Evolutionary conservation across 2,329 filamentous ascomycete genomes (phyloP), one percentile per base, ranked within the genome.

Genomic region (Phialocephala subalpina): DNA sequence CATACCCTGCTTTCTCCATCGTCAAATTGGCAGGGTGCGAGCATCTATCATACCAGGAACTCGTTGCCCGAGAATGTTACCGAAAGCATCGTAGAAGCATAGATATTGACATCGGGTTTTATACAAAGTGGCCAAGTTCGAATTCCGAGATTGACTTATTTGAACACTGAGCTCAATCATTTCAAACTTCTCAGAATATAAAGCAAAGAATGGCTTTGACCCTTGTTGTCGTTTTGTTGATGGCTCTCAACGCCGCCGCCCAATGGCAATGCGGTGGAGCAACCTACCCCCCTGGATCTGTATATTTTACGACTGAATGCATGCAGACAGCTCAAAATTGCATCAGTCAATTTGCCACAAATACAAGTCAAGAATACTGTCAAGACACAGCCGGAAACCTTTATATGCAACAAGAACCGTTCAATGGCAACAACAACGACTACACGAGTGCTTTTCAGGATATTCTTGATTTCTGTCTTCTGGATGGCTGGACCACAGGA

Each of bases 221-320:
- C 20, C 47, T 52, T 27, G n/a, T 52, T 52, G 47, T 52, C 27
- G 47, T 52, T 52, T 52, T 52, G 47, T 52, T 52, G 47, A 52
- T 52, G 47, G 22, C 22, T 47, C 42, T 47, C 42, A 47, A 18
- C 42, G 22, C 22, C 22, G 42, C 42, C 22, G 53, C 53, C 22
- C 53, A 56, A 56, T 33, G 25, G 25, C 53, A 56, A 56, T 56
- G 53, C 18, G 53, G 53, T 56, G 53, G 53, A 33, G 29, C 22
- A 29, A 33, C 53, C 22, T 56, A 56, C 35, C 25, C 53, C 53
- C 53, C 53, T 18, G 53, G 53, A 29, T 33, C 53, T 33, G 25
- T 56, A 11, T 33, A 56, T 56, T 56, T 56, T 56, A 56, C 53
- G 53, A 29, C 29, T 25, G 53, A 56, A 56, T 56, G 53, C 25